phyloP scores from a whole-genome alignment of 306 rosid species.

The Potentilla sterilis region DNA sequence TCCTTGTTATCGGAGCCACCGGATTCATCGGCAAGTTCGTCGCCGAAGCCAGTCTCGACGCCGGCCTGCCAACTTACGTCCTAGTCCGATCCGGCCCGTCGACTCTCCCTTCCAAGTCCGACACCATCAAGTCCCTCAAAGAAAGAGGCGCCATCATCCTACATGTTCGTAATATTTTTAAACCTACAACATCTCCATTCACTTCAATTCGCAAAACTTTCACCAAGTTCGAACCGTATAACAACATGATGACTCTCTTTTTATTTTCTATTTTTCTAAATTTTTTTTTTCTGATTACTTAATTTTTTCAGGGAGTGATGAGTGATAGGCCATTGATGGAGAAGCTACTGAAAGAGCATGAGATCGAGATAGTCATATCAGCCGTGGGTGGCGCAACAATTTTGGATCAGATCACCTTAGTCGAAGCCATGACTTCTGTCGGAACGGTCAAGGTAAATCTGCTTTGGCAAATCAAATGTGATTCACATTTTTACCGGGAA shows the following conservation, averaged over 20 bases:
- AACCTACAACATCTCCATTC: not conserved
- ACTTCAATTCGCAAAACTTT: not conserved
- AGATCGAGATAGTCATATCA: conserved; percentile 54
- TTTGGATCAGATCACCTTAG: conserved; percentile 46
- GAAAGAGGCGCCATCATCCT: conserved; percentile 54
- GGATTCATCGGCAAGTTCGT: conserved; percentile 67
- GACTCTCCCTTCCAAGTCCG: conserved; percentile 27
- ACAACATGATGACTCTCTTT: not conserved
- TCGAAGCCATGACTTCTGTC: conserved; percentile 50
- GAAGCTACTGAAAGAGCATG: conserved; percentile 46
- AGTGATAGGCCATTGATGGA: conserved; percentile 43
- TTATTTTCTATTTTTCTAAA: not conserved
- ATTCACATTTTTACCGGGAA: not conserved
- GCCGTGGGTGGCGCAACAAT: conserved; percentile 43
- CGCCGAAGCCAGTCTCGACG: conserved; percentile 50
- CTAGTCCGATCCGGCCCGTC: conserved; percentile 38
- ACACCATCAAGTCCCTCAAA: conserved; percentile 37
- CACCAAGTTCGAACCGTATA: not conserved
- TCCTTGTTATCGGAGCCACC: conserved; percentile 50
- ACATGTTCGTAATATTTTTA: conserved; percentile 26
- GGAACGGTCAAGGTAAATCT: conserved; percentile 49
- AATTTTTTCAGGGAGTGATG: conserved; percentile 42
- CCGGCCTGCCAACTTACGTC: conserved; percentile 41
- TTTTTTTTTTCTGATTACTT: not conserved
- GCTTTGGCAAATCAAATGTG: no score